Percentiles rank a stretch among this genome's conserved stretches.
Conservation (phyloP, 345 rosid genomes). For the Conringia planisiliqua region DNA sequence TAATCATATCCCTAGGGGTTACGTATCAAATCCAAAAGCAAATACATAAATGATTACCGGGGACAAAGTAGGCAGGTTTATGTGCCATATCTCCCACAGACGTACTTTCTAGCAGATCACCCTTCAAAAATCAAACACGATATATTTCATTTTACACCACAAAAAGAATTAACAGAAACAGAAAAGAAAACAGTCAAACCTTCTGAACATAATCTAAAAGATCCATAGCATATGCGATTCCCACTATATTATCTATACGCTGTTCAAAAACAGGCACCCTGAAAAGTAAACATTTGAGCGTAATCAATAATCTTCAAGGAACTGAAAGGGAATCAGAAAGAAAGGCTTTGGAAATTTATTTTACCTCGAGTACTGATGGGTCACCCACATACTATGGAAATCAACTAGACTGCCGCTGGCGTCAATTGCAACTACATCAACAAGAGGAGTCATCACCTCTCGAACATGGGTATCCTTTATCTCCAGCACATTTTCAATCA, state of each 20-base stretch:
- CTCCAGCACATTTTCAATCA: conserved; percentile 99
- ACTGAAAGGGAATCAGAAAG: neutral
- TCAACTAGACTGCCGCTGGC: conserved; percentile 74
- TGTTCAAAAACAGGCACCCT: conserved; percentile 99
- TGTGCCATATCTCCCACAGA: conserved; percentile 92
- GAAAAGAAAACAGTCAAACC: conserved; percentile 47
- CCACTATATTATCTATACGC: conserved; percentile 94
- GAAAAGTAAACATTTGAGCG: conserved; percentile 28
- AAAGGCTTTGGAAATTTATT: neutral
- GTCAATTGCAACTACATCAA: conserved; percentile 97
- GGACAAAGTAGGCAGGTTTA: conserved; percentile 95
- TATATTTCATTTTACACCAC: conserved; percentile 45
- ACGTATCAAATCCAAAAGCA: neutral
- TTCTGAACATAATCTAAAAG: conserved; percentile 87
- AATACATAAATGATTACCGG: conserved; percentile 55
- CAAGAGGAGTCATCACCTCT: conserved; percentile 99
- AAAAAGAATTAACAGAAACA: conserved; percentile 25
- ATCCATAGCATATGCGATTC: conserved; percentile 98
- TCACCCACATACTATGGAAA: conserved; percentile 88
- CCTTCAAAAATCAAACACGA: conserved; percentile 82
- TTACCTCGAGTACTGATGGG: conserved; percentile 97
- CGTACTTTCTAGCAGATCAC: conserved; percentile 81
- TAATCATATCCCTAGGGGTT: neutral
- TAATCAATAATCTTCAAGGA: neutral
- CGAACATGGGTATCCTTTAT: conserved; percentile 96